Percentiles rank a stretch among this genome's conserved stretches.
Evolutionary conservation across 345 rosid genomes (phyloP).

Genomic region (Populus deltoides): DNA sequence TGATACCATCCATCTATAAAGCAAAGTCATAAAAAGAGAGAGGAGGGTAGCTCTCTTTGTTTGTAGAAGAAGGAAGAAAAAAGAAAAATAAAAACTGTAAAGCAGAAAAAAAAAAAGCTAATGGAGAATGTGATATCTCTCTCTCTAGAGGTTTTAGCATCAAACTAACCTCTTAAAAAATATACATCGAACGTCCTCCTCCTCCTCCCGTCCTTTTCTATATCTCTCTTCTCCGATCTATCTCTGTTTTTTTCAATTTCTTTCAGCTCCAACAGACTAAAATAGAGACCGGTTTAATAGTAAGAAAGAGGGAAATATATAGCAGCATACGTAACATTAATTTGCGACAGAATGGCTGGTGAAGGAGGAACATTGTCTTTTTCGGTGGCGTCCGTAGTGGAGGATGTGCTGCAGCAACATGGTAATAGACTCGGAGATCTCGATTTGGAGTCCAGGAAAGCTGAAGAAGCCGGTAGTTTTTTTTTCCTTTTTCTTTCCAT

Average conservation of each 20-base stretch:
- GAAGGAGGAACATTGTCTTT: slow-evolving; percentile 41
- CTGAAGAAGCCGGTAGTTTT: slow-evolving; percentile 64
- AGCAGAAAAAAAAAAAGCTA: slow-evolving; percentile 22
- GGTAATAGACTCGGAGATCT: slow-evolving; percentile 47
- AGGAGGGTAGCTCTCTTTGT: neutral
- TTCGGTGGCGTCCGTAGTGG: slow-evolving; percentile 61
- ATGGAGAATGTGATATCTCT: slow-evolving; percentile 37
- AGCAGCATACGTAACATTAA: neutral
- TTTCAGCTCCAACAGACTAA: neutral
- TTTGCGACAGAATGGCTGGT: slow-evolving; percentile 35
- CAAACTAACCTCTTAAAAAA: slow-evolving; percentile 17
- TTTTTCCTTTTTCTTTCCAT: neutral
- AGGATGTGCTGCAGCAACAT: slow-evolving; percentile 67
- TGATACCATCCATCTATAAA: neutral
- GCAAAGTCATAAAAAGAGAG: neutral
- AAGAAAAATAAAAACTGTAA: slow-evolving; percentile 4
- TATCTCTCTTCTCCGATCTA: slow-evolving; percentile 12
- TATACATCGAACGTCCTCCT: neutral
- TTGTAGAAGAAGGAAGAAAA: slow-evolving; percentile 4
- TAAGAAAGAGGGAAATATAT: neutral
- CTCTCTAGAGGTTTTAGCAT: slow-evolving; percentile 6
- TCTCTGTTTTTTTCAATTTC: neutral
- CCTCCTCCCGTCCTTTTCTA: slow-evolving; percentile 1
- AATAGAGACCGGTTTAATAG: neutral
- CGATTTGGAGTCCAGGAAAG: slow-evolving; percentile 62